Base-by-base conservation (phyloP, 306 rosid genomes). In the Inga oerstediana region DNA sequence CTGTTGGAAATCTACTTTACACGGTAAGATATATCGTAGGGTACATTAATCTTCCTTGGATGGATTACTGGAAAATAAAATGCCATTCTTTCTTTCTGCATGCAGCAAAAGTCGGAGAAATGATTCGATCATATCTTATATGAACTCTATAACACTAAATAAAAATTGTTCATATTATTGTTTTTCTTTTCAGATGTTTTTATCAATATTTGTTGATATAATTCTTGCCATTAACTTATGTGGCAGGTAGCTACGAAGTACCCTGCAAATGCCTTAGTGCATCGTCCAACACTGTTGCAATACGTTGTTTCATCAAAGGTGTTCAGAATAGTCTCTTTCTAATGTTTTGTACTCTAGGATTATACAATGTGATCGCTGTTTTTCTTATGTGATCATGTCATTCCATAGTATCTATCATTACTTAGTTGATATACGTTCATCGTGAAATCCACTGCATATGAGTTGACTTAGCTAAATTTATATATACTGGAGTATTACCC, bases 201-300 rank as follows among this genome's bases (percentile, higher is more conserved):
- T 45, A 39, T 52, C 46, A 35, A 62, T 75, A 19, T 27, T 64
- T 66, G 65, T 72, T 46, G 49, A 76, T 20, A 54, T 79, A 20
- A 30, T 74, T 59, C 14, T 58, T 78, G 56, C 61, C 5, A 64
- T 73, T 75, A 58, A 44, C 78, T 74, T 68, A 49, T 78, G 77
- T 77, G 89, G 62, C 92, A 97, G 99, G 98, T 94, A 69, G 97
- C 99, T 7, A 91, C 99, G 0, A 97, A 92, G 86, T 94, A 86
- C 85, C 98, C 99, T 16, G 82, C 87, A 46, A 97, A 97, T 88
- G 94, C 98, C 27, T 88, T 97, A 80, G 79, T 82, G 32, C 95
- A 97, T 91, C 97, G 99, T 30, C 95, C 97, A 8, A 69, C 85
- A 3, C 81, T 94, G 77, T 86, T 88, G 61, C 81, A 91, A 51